Evolutionary conservation across 2,329 filamentous ascomycete species (phyloP).

Genomic region (Catunica adiposa): DNA sequence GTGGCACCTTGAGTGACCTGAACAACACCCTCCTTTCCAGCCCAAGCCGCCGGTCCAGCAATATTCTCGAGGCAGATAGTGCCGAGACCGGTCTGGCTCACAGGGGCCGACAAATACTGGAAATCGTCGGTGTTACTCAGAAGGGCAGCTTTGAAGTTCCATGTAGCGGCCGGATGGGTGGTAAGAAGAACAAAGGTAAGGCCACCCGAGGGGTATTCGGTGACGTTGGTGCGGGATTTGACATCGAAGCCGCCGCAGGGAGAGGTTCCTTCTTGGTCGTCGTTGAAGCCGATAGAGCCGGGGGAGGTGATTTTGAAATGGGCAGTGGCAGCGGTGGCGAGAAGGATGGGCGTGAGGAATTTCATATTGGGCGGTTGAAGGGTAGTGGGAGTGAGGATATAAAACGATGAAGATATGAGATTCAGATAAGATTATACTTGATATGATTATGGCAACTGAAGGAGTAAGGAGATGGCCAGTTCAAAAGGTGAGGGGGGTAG

Average conservation of each 20-base stretch:
- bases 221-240: conserved; percentile 11
- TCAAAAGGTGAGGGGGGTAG: not conserved
- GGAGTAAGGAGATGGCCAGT: no score
- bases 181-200: conserved; percentile 11
- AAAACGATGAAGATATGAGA: no score
- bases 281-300: conserved; percentile 12
- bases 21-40: conserved; percentile 38
- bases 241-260: conserved; percentile 14
- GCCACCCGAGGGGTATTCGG: conserved; percentile 11
- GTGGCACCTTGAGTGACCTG: conserved; percentile 33
- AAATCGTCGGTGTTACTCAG: conserved; percentile 12
- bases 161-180: conserved; percentile 11
- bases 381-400: no score
- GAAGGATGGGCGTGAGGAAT: conserved; percentile 11
- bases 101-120: conserved; percentile 9
- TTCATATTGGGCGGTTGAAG: conserved; percentile 7
- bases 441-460: no score
- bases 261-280: conserved; percentile 11
- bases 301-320: conserved; percentile 14
- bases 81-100: conserved; percentile 35
- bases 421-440: not conserved
- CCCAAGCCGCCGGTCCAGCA: conserved; percentile 31
- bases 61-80: conserved; percentile 35
- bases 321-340: conserved; percentile 11
- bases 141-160: conserved; percentile 12